Conservation (phyloP, 2,329 filamentous ascomycete species). For the Gnomoniopsis sp. region DNA sequence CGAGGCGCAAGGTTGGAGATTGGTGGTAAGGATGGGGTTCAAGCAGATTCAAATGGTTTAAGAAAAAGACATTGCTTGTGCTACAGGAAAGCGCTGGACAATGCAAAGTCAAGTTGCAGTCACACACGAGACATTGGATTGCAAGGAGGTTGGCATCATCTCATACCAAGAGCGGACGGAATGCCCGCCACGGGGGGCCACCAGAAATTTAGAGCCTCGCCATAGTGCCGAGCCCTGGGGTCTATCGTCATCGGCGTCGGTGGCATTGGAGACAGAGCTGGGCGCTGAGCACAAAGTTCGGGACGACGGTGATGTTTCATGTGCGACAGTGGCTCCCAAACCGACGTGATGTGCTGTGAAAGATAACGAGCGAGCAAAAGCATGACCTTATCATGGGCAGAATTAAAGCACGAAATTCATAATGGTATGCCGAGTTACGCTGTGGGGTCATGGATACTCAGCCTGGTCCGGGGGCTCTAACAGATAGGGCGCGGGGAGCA, state of each 20-base stretch:
- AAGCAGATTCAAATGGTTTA: not conserved
- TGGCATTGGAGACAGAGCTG: conserved; percentile 12
- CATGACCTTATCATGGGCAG: conserved; percentile 29
- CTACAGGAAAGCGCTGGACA: not conserved
- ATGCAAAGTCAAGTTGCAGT: conserved; percentile 5
- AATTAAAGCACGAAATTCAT: conserved; percentile 34
- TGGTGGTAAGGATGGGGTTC: not conserved
- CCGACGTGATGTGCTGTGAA: conserved; percentile 2
- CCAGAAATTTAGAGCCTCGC: conserved; percentile 8
- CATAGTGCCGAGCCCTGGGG: not conserved
- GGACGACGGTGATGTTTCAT: conserved; percentile 14
- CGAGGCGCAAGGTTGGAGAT: conserved; percentile 1
- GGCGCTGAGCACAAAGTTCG: conserved; percentile 1
- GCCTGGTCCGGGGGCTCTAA: conserved; percentile 8
- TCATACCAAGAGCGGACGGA: too few species aligned
- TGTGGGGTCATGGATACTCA: conserved; percentile 10
- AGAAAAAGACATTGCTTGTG: not conserved
- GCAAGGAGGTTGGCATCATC: not conserved
- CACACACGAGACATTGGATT: not conserved
- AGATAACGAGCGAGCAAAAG: conserved; percentile 21
- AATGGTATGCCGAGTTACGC: conserved; percentile 27
- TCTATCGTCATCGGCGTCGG: conserved; percentile 7
- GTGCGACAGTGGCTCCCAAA: conserved; percentile 3
- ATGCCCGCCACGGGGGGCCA: conserved; percentile 10
- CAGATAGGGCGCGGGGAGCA: conserved; percentile 12